Base-by-base conservation (phyloP, 345 rosid genomes). In the Noccaea caerulescens region DNA sequence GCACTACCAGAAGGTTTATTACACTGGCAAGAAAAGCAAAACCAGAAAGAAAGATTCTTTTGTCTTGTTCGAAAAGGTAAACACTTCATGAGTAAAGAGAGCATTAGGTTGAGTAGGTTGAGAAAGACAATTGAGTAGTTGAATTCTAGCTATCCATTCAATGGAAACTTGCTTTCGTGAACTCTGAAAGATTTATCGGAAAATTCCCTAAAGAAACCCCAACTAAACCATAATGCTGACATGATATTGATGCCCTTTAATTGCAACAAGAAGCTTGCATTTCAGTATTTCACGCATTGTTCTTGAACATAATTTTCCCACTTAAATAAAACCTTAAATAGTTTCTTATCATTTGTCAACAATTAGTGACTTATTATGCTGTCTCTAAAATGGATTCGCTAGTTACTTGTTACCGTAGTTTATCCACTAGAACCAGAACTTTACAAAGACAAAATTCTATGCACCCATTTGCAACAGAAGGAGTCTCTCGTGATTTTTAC, bases 21-120 rank as follows among this genome's bases (percentile, higher is more conserved):
- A 43, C 63, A 74, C 4, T 52, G 73, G 50, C 58, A 59, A 53
- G 50, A 75, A 68, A 68, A 60, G 50, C 51, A 68, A 56, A 60
- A 10, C 68, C 73, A 53, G 52, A 59, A 68, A 68, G 73, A 36
- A 60, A 68, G 69, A 68, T 42, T 52, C 51, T 53, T 9, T 9
- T 68, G 69, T 68, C 73, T 75, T 60, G 57, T 44, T 60, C 16
- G 43, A 36, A 74, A 74, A 68, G 73, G 43, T 42, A 58, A 50
- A 20, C 41, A 73, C 66, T 32, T 58, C 46, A 39, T 49, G 4
- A 67, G 41, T 36, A 33, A 58, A 63, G 32, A 63, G 52, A 39
- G 20, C 58, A 51, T 59, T 67, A 51, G 78, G 78, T 66, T 51
- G 63, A 50, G 72, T 66, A 67, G 62, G 78, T 66, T 33, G 63